Base-by-base conservation (phyloP, 768 basidiomycete species). In the Leccinellum rugosiceps region DNA sequence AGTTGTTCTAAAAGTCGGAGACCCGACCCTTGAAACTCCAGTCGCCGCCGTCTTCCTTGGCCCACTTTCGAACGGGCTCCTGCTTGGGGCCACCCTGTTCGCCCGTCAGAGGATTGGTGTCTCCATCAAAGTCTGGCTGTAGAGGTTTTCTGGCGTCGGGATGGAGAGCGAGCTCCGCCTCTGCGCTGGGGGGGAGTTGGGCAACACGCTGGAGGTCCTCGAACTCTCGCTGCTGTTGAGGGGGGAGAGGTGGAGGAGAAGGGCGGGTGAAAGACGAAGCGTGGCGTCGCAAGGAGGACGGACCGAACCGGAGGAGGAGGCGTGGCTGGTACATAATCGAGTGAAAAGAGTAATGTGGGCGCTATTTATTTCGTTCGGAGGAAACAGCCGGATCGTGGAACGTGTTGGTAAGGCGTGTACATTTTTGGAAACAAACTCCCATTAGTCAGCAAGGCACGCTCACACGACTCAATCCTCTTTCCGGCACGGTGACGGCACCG, bases 11-110 rank as follows among this genome's bases (percentile, higher is more conserved):
- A 72, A 94, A 94, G 76, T 94, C 92, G 19, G 90, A 90, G 26
- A 92, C 92, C 23, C 91, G 79, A 11, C 93, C 93, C 65, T 90
- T 92, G 76, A 87, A 91, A 63, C 91, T 94, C 93, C 93, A 95
- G 67, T 94, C 93, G 3, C 88, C 88, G 46, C 80, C 78, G 35
- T 78, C 74, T 52, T 73, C 72, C 6, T 71, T 66, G 17, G 75
- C 76, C 83, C 84, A 87, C 51, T 75, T 80, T 34, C 74, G 68
- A 10, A 94, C 81, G 14, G 94, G 94, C 68, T 96, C 94, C 30
- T 77, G 79, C 76, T 94, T 95, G 21, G 94, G 94, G 0, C 94
- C 94, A 0, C 90, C 92, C 48, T 80, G 74, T 72, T 96, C 94
- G 13, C 94, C 94, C 3, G 94, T 96, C 2, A 63, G 63, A 1